Percentiles rank a stretch among this genome's conserved stretches.
phyloP scores from a whole-genome alignment of 352 stramenopile genomes.

The Aphanomyces invadans region DNA sequence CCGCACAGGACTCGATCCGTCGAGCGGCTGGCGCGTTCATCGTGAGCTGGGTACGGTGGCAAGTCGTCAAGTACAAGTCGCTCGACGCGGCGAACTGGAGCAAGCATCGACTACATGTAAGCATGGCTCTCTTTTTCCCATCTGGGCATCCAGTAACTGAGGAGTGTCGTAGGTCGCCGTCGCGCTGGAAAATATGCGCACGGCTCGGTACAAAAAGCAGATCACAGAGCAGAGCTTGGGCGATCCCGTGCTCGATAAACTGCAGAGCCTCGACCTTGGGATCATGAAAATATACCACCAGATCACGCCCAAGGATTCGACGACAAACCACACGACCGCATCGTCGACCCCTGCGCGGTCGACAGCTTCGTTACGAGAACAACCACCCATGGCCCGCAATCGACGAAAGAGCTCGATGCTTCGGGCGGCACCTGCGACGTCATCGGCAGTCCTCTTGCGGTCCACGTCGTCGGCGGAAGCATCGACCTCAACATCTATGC shows the following conservation, averaged over 20 bases:
- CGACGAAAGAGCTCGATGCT: too few species aligned
- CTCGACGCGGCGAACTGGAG: neutral
- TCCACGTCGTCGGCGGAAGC: too few species aligned
- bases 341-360: neutral
- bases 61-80: neutral
- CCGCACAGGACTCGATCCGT: neutral
- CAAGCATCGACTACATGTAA: neutral
- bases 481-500: too few species aligned
- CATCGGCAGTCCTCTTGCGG: too few species aligned
- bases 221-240: neutral
- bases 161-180: neutral
- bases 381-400: neutral
- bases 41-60: neutral
- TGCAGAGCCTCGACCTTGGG: neutral
- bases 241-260: constrained; percentile 7
- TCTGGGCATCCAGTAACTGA: too few species aligned
- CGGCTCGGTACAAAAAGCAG: neutral
- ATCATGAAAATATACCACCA: neutral
- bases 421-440: too few species aligned
- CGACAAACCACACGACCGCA: neutral
- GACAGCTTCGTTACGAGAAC: neutral
- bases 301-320: neutral
- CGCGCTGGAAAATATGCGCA: neutral
- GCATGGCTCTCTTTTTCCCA: too few species aligned
- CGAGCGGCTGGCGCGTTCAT: neutral